Evolutionary conservation across 2,329 filamentous ascomycete species (phyloP).

Genomic region (Salinomyces thailandicus): DNA sequence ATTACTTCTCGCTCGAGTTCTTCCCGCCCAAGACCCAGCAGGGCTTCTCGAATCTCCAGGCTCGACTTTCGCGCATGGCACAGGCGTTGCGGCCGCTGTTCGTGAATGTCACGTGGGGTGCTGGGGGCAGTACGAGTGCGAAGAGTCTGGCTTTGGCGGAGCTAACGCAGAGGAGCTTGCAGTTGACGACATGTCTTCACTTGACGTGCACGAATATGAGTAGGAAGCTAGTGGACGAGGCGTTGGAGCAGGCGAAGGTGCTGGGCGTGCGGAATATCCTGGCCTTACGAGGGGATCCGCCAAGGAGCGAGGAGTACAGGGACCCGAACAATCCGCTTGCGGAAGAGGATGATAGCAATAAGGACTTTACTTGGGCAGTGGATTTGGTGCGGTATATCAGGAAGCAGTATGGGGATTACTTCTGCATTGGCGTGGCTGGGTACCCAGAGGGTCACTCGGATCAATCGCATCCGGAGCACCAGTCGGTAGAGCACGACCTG

Average conservation of each 20-base stretch:
- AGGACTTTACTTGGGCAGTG: slow-evolving; percentile 77
- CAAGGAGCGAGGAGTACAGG: slow-evolving; percentile 77
- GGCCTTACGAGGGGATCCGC: slow-evolving; percentile 82
- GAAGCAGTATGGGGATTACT: slow-evolving; percentile 80
- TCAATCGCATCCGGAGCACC: slow-evolving; percentile 75
- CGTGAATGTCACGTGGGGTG: slow-evolving; percentile 96
- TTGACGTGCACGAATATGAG: slow-evolving; percentile 98
- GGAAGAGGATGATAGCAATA: slow-evolving; percentile 52
- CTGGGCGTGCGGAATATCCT: slow-evolving; percentile 90
- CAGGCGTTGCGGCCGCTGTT: slow-evolving; percentile 83
- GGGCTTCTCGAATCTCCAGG: slow-evolving; percentile 88
- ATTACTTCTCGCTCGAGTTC: slow-evolving; percentile 96
- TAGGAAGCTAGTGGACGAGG: slow-evolving; percentile 70
- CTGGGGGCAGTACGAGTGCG: slow-evolving; percentile 79
- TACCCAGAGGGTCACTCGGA: slow-evolving; percentile 95
- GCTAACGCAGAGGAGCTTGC: slow-evolving; percentile 83
- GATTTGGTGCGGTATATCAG: slow-evolving; percentile 87
- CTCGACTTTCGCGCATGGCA: slow-evolving; percentile 89
- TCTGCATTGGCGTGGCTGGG: slow-evolving; percentile 86
- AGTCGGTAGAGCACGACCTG: slow-evolving; percentile 56
- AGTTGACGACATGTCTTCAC: slow-evolving; percentile 88
- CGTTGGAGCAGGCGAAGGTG: slow-evolving; percentile 79
- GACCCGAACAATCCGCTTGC: slow-evolving; percentile 48
- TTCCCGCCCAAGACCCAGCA: slow-evolving; percentile 96
- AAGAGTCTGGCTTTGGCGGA: slow-evolving; percentile 93